Base-by-base conservation (phyloP, 2,329 filamentous ascomycete species). In the Stagonosporopsis cucurbitacearum region DNA sequence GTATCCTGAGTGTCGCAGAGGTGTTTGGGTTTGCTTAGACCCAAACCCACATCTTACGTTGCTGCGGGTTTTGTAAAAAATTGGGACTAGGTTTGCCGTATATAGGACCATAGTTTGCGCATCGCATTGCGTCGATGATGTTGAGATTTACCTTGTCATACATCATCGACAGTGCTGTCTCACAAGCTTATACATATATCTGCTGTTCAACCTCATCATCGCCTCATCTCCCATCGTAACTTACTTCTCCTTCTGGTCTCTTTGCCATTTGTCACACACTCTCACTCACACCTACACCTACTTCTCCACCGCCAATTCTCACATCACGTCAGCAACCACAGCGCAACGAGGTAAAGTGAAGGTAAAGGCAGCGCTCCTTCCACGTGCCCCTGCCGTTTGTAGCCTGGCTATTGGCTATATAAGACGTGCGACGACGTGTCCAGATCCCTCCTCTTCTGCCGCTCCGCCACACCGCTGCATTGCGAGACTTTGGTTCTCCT, bases 1-100 rank as follows among this genome's bases (percentile, higher is more conserved):
- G 92, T 72, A 88, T 88, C 2, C 73, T 91, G 59, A 91, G 92
- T 64, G 86, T 97, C 11, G 87, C 86, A 6, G 92, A 96, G 68
- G 87, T 96, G 3, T 98, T 98, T 84, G 94, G 95, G 13, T 75
- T 73, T 64, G 62, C 45, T 42, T 56, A 59, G 49, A 26, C 12
- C 30, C 4, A 15, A 15, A n/a, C 7, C 7, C 7, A n/a, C 30
- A 32, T 32, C 13, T 5, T 15, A 5, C n/a, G 13, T 32, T 15
- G 13, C 15, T 30, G 7, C 4, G 5, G 30, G 13, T n/a, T 4
- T 15, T 3, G 4, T 6, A 15, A 5, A 32, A 32, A 15, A n/a
- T 15, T 1, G 7, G 8, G 5, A 1, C 19, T 7, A 6, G 17
- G 17, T 4, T 2, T 42, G 35, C 41, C 47, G 50, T 47, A n/a